Evolutionary conservation across 208 protist species (phyloP), one percentile per base, ranked within the genome.

Genomic region (Acanthamoeba healyi): DNA sequence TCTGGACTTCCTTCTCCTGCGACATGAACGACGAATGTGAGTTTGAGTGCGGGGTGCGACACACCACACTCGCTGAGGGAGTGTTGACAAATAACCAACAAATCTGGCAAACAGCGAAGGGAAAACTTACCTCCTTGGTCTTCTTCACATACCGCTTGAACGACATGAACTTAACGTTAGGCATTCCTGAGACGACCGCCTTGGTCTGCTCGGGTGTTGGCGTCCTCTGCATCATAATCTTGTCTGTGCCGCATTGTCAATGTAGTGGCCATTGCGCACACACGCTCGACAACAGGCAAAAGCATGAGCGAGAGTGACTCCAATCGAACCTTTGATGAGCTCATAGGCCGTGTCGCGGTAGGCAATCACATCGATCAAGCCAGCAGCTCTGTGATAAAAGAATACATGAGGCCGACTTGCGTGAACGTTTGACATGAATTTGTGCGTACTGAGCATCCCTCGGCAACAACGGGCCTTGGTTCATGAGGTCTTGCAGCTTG

Each of bases 101-200:
- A n/a, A n/a, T n/a, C n/a, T n/a, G n/a, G n/a, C n/a, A n/a, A n/a
- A 9, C 24, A 67, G 61, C 24, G 29, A 29, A 19, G 34, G n/a
- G 24, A 46, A n/a, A 34, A 44, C 44, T 7, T 63, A 89, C 81
- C 81, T 89, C 54, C 17, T 89, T 89, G 29, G 32, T 14, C 81
- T 44, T 89, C 46, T 44, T 51, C 22, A 63, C 81, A 44, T 89
- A 89, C 49, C 36, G 58, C 34, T 89, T 89, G 54, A 89, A 89
- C 5, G 81, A 89, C 81, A 89, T 89, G 34, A 89, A 89, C 54
- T 24, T n/a, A n/a, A 89, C 54, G 17, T 89, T 7, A 15, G 10
- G 7, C 6, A 44, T 54, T 7, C 12, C 26, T 84, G 74, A 84
- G n/a, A 34, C 61, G 29, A 34, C 29, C 6, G 61, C 19, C 61